These are phyloP conservation scores for Tuctoria greenei DNA, from an alignment of 176 grass and related monocot species.

Conservation along the genomic window DNA sequence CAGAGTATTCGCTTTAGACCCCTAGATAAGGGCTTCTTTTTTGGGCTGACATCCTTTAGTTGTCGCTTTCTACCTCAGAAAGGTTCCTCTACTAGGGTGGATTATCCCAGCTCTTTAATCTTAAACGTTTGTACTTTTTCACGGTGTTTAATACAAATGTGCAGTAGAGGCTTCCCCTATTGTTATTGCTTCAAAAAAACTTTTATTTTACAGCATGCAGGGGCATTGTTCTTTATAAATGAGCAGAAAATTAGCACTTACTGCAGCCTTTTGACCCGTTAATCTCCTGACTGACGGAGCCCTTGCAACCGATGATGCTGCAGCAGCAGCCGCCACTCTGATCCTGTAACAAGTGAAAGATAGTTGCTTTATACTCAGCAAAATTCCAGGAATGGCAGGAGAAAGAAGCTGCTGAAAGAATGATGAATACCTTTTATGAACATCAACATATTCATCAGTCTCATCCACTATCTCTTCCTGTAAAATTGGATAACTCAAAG, in stretches of 20 bases:
- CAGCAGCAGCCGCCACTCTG: slow-evolving; percentile 85
- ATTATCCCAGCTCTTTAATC: too few species aligned
- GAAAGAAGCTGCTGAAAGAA: neutral
- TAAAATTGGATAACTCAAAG: slow-evolving; percentile 27
- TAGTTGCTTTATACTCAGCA: slow-evolving; percentile 18
- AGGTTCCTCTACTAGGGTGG: too few species aligned
- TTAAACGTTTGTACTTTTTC: too few species aligned
- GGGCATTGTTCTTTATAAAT: neutral
- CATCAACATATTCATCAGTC: slow-evolving; percentile 99
- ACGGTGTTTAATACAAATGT: too few species aligned
- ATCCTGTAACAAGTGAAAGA: slow-evolving; percentile 58
- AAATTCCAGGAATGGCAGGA: slow-evolving; percentile 22
- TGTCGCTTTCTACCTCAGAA: too few species aligned
- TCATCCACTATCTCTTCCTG: slow-evolving; percentile 99
- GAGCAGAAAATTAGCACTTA: slow-evolving; percentile 50
- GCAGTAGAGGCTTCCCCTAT: too few species aligned
- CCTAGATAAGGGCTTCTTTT: too few species aligned
- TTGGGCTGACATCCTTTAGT: too few species aligned
- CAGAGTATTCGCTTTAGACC: too few species aligned
- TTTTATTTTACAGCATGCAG: neutral
- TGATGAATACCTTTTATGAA: slow-evolving; percentile 83
- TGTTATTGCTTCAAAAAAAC: too few species aligned
- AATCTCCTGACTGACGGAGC: slow-evolving; percentile 89
- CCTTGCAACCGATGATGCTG: slow-evolving; percentile 94
- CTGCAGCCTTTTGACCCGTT: slow-evolving; percentile 70